Evolutionary conservation across 257 asterid species (phyloP).

Genomic region (Nyctanthes arbortristis): DNA sequence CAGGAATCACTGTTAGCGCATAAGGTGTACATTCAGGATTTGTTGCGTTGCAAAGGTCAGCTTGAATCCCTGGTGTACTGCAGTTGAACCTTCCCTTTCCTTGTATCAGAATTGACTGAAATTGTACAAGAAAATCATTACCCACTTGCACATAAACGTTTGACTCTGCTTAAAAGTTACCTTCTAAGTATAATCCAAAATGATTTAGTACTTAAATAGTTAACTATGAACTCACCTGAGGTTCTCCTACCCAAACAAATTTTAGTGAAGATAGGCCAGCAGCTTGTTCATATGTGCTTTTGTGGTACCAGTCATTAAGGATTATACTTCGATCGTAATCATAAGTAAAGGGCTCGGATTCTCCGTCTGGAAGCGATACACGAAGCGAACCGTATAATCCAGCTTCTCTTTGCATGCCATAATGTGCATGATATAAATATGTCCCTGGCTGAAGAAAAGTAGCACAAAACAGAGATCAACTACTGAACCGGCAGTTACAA

Average conservation of each 20-base stretch:
- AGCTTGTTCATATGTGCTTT: slow-evolving; percentile 56
- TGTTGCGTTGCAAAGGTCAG: slow-evolving; percentile 59
- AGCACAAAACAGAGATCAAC: background rate
- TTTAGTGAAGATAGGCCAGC: slow-evolving; percentile 67
- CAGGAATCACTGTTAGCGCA: slow-evolving; percentile 61
- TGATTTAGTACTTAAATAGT: no score
- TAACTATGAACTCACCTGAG: slow-evolving; percentile 63
- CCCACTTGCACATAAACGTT: background rate
- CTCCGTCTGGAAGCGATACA: slow-evolving; percentile 61
- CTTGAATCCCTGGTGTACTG: slow-evolving; percentile 41
- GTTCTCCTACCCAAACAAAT: slow-evolving; percentile 92
- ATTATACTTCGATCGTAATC: slow-evolving; percentile 71
- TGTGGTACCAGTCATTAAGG: slow-evolving; percentile 86
- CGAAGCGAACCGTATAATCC: slow-evolving; percentile 74
- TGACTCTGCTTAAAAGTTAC: background rate
- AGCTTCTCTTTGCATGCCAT: slow-evolving; percentile 87
- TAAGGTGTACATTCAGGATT: slow-evolving; percentile 68
- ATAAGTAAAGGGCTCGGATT: slow-evolving; percentile 62
- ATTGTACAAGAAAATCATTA: background rate
- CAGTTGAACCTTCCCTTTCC: slow-evolving; percentile 84
- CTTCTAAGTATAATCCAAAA: no score
- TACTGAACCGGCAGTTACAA: background rate
- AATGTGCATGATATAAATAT: slow-evolving; percentile 86
- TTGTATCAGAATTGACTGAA: slow-evolving; percentile 76
- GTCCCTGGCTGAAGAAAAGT: slow-evolving; percentile 68